Percentiles rank a stretch among this genome's conserved stretches.
Conservation (phyloP, 371 early-diverging fungal genomes). For the Mortierella sp. region DNA sequence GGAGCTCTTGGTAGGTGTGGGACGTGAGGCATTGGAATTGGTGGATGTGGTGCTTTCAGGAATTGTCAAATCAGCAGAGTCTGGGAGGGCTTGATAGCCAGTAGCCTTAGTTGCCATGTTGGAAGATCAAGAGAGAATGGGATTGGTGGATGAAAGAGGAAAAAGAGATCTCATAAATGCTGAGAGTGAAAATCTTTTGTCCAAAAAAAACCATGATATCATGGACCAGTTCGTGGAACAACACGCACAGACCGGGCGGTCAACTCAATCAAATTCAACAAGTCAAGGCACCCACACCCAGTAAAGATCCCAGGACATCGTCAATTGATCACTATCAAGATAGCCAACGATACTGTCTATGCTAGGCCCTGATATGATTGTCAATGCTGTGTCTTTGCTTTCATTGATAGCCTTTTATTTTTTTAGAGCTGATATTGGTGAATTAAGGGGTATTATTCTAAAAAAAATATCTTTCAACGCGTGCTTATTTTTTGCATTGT, state of each 20-base stretch:
- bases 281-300: neutral
- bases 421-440: no score
- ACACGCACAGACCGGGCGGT: neutral
- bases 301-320: neutral
- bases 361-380: no score
- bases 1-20: conserved; percentile 27
- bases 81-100: conserved; percentile 32
- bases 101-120: conserved; percentile 34
- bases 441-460: no score
- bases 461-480: neutral
- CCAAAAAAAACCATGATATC: conserved; percentile 15
- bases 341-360: no score
- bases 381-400: no score
- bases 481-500: neutral
- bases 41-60: neutral
- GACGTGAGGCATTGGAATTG: conserved; percentile 5
- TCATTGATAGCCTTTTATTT: no score
- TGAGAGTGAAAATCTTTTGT: neutral
- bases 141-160: neutral
- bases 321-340: neutral
- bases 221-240: no score
- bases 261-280: no score
- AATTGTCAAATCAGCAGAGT: conserved; percentile 14
- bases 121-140: neutral
- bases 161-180: neutral